Conservation (phyloP, 768 basidiomycete genomes). For the Favolaschia claudopus region DNA sequence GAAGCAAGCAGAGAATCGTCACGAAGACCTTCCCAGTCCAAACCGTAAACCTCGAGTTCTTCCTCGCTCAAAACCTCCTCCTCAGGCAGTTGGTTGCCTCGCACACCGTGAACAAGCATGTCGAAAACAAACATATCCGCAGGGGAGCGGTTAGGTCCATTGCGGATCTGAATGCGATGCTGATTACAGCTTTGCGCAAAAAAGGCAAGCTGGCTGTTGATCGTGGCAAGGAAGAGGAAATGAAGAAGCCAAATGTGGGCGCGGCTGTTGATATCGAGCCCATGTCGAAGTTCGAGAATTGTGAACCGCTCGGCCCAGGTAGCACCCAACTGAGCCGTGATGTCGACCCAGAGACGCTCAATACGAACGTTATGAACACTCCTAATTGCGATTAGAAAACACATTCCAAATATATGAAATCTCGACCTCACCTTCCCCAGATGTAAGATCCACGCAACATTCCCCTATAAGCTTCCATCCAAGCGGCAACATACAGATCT, state of each 20-base stretch:
- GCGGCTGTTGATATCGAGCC: constrained; percentile 25
- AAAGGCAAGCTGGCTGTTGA: constrained; percentile 30
- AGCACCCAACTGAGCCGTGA: constrained; percentile 29
- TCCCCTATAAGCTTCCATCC: not conserved
- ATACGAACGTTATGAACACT: constrained; percentile 38
- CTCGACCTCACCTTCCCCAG: constrained; percentile 30
- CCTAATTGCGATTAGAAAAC: constrained; percentile 1
- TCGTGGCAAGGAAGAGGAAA: constrained; percentile 32
- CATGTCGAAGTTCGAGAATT: constrained; percentile 28
- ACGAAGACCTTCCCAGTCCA: too few species aligned
- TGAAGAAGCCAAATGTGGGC: constrained; percentile 36
- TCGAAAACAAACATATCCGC: constrained; percentile 35
- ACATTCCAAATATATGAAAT: not conserved
- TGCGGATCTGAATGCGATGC: constrained; percentile 25
- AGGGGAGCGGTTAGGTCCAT: constrained; percentile 19
- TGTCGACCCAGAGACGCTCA: constrained; percentile 39
- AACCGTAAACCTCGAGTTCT: too few species aligned
- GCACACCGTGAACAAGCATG: constrained; percentile 15
- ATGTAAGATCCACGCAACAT: constrained; percentile 14
- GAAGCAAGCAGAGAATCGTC: too few species aligned
- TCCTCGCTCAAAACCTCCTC: too few species aligned
- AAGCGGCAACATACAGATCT: not conserved
- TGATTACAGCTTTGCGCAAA: constrained; percentile 36
- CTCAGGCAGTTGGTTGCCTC: constrained; percentile 1
- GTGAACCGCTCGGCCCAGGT: constrained; percentile 38